phyloP scores from a whole-genome alignment of 768 basidiomycete genomes.

The Russula dissimulans region DNA sequence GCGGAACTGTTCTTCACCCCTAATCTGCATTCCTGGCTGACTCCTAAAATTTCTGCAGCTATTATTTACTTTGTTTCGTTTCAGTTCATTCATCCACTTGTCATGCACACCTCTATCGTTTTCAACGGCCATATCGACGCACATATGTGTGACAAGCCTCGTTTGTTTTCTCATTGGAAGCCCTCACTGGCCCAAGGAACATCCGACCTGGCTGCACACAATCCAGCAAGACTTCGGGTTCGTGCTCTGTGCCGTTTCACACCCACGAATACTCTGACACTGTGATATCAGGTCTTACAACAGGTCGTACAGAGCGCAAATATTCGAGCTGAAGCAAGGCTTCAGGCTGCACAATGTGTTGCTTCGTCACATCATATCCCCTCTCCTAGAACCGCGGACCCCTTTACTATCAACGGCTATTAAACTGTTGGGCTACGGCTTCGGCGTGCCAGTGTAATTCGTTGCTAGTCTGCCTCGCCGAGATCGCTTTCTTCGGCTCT shows the following conservation, averaged over 20 bases:
- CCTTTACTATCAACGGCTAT: neutral
- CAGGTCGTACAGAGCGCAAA: slow-evolving; percentile 3
- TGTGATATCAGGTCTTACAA: neutral
- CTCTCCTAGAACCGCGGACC: neutral
- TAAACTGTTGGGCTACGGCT: neutral
- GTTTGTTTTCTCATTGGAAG: slow-evolving; percentile 9
- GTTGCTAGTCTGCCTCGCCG: neutral
- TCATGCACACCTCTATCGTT: neutral
- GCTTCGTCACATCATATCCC: neutral
- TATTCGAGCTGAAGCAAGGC: slow-evolving; percentile 1
- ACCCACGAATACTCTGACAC: neutral
- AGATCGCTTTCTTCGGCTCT: neutral
- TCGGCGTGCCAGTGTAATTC: neutral
- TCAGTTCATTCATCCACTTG: neutral
- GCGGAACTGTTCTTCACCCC: neutral
- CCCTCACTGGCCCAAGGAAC: slow-evolving; percentile 1
- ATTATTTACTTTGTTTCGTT: neutral
- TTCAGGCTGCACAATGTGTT: neutral
- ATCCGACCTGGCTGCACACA: neutral
- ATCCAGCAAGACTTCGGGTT: neutral
- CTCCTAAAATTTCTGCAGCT: neutral
- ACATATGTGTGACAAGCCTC: neutral
- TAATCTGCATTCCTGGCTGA: slow-evolving; percentile 4
- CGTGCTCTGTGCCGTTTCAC: neutral
- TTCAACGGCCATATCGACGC: neutral